These are phyloP conservation scores for Parathielavia appendiculata DNA, from an alignment of 495 filamentous ascomycete genomes.

Conservation along the genomic window DNA sequence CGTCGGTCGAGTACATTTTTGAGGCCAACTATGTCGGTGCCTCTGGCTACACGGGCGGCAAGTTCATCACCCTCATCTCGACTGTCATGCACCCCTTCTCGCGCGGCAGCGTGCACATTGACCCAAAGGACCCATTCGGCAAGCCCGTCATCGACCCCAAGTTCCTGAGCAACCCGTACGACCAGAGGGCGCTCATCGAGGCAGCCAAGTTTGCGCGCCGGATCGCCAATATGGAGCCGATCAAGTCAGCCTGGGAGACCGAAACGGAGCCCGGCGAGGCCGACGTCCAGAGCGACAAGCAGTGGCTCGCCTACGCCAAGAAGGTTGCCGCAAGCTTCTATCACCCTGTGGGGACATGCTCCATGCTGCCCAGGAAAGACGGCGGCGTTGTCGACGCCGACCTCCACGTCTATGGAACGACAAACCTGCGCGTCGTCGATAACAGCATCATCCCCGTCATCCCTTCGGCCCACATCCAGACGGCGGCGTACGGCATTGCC, in stretches of 20 bases:
- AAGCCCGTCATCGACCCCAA: slow-evolving; percentile 42
- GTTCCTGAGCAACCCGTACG: slow-evolving; percentile 40
- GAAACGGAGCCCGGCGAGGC: slow-evolving; percentile 30
- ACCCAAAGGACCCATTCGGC: slow-evolving; percentile 30
- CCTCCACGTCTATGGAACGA: slow-evolving; percentile 37
- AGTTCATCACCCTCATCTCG: slow-evolving; percentile 29
- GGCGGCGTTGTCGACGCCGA: slow-evolving; percentile 45
- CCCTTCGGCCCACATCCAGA: slow-evolving; percentile 33
- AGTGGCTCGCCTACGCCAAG: slow-evolving; percentile 22
- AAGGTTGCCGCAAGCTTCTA: slow-evolving; percentile 32
- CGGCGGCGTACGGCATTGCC: slow-evolving; percentile 39
- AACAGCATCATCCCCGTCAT: slow-evolving; percentile 38
- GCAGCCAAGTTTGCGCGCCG: slow-evolving; percentile 35
- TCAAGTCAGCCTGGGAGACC: background rate
- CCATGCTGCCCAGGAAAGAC: slow-evolving; percentile 45
- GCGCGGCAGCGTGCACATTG: slow-evolving; percentile 43
- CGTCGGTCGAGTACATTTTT: slow-evolving; percentile 30
- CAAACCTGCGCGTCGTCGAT: slow-evolving; percentile 37
- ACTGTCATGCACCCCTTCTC: slow-evolving; percentile 38
- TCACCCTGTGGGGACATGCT: slow-evolving; percentile 35
- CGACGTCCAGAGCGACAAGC: slow-evolving; percentile 25
- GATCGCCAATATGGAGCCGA: slow-evolving; percentile 24
- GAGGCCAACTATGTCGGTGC: slow-evolving; percentile 28
- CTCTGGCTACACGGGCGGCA: slow-evolving; percentile 17
- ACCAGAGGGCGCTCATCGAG: slow-evolving; percentile 35